Percentiles rank a stretch among this genome's conserved stretches.
These are phyloP conservation scores for Aspergillus glaucus DNA, from an alignment of 2,329 filamentous ascomycete species.

Conservation along the genomic window DNA sequence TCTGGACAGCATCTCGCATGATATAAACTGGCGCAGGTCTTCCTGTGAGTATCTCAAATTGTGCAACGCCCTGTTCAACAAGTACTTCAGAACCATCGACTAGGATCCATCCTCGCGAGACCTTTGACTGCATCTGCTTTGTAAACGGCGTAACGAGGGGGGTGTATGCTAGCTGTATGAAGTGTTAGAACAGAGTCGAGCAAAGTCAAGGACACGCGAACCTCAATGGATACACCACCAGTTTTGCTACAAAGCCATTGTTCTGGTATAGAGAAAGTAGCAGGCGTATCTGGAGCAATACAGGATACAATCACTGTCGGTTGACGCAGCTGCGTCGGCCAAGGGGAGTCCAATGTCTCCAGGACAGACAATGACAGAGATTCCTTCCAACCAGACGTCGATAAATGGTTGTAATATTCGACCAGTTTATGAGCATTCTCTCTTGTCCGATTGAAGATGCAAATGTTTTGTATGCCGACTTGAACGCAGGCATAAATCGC, in stretches of 20 bases:
- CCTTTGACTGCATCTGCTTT: constrained; percentile 8
- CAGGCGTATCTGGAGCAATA: constrained; percentile 11
- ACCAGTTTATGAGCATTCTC: constrained; percentile 14
- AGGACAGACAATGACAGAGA: constrained; percentile 8
- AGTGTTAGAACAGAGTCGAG: not conserved
- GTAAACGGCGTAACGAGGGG: constrained; percentile 10
- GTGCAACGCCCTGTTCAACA: constrained; percentile 18
- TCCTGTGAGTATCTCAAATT: constrained; percentile 19
- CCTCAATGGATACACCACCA: constrained; percentile 19
- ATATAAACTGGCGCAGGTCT: constrained; percentile 17
- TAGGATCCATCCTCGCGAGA: constrained; percentile 15
- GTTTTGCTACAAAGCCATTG: constrained; percentile 17
- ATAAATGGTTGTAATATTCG: constrained; percentile 12
- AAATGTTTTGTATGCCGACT: constrained; percentile 19
- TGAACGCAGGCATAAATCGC: constrained; percentile 21
- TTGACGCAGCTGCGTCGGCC: constrained; percentile 13
- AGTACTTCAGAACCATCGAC: constrained; percentile 17
- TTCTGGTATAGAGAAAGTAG: constrained; percentile 9
- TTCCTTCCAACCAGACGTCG: constrained; percentile 3
- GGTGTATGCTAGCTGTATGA: constrained; percentile 11
- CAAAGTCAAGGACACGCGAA: constrained; percentile 3
- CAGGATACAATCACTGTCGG: constrained; percentile 18
- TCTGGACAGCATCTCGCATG: constrained; percentile 13
- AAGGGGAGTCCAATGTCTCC: constrained; percentile 6
- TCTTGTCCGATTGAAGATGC: constrained; percentile 20